A percentile compares a stretch with the other conserved stretches of the same genome.
Evolutionary conservation across 1,284 basidiomycete species (phyloP).

Genomic region (Agroathelia rolfsii): DNA sequence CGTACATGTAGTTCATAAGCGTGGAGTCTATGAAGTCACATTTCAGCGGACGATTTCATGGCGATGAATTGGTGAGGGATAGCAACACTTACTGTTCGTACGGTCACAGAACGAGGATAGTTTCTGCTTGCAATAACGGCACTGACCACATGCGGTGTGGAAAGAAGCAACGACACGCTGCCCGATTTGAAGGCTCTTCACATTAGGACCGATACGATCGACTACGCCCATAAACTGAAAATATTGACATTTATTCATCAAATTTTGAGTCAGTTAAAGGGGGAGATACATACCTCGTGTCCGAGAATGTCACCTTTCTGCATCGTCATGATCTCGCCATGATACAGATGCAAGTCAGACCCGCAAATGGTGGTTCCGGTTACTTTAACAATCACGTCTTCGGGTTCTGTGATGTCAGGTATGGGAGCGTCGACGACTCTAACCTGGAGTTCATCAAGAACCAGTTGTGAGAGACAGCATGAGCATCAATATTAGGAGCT

Average conservation of each 20-base stretch:
- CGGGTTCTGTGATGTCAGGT: slow-evolving; percentile 58
- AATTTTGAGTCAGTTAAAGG: slow-evolving; percentile 1
- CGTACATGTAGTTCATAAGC: slow-evolving; percentile 47
- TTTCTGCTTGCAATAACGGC: slow-evolving; percentile 65
- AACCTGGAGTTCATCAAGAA: slow-evolving; percentile 5
- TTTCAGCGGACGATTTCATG: too few species aligned
- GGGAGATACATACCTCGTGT: slow-evolving; percentile 40
- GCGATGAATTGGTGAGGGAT: slow-evolving; percentile 1
- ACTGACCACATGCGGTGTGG: slow-evolving; percentile 72
- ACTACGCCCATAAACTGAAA: slow-evolving; percentile 62
- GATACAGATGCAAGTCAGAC: slow-evolving; percentile 58
- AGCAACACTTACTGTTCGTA: slow-evolving; percentile 48
- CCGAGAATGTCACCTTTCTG: slow-evolving; percentile 71
- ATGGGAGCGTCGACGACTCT: slow-evolving; percentile 49
- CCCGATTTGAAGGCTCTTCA: slow-evolving; percentile 48
- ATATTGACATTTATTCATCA: slow-evolving; percentile 1
- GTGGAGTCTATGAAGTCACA: too few species aligned
- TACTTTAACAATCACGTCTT: slow-evolving; percentile 59
- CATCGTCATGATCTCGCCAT: slow-evolving; percentile 55
- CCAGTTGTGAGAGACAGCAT: neutral
- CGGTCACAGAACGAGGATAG: slow-evolving; percentile 63
- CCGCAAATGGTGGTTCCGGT: slow-evolving; percentile 68
- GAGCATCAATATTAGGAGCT: too few species aligned
- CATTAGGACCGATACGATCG: slow-evolving; percentile 53
- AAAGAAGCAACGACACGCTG: slow-evolving; percentile 70